Base-by-base conservation (phyloP, 306 rosid genomes). In the Prunus fruticosa region DNA sequence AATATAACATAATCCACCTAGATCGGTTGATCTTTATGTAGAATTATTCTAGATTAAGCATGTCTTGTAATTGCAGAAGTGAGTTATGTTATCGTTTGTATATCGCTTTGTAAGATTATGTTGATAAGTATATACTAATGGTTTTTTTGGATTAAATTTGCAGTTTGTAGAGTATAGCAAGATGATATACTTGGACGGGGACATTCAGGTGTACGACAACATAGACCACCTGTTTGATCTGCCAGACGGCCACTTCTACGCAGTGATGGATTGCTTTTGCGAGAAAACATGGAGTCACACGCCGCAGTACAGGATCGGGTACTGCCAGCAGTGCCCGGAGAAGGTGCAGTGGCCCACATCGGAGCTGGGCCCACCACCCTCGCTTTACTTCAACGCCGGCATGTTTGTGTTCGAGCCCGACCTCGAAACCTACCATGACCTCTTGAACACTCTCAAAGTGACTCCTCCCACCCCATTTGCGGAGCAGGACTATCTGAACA, bases 251-350 rank as follows among this genome's bases (percentile, higher is more conserved):
- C 3, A 87, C 3, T 84, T 93, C 0, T 89, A 89, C 66, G 97
- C 89, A 0, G 96, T 87, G 2, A 86, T 88, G 97, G 97, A 92
- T n/a, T 92, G 97, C 46, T 92, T 92, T 77, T 93, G 97, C 15
- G 96, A 93, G 80, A 86, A 86, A 34, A 90, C 96, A 0, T 93
- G 97, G 97, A 84, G 89, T 50, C 91, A 89, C 79, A 90, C 86
- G 5, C 89, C 79, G 0, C 97, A 93, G 16, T 84, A 86, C 79
- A 80, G 77, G 74, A 51, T 93, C 0, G 90, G 97, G 8, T 90
- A 86, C 77, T 90, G 97, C 78, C 96, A 92, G 76, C 96, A 88
- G 51, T 87, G 92, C 66, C 97, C 93, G 0, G 81, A 84, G 0
- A 90, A 78, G 74, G 91, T 86, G 18, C 54, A 69, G 54, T 93